Conservation (phyloP, 2,329 filamentous ascomycete species). For the Rhinocladiella mackenziei region DNA sequence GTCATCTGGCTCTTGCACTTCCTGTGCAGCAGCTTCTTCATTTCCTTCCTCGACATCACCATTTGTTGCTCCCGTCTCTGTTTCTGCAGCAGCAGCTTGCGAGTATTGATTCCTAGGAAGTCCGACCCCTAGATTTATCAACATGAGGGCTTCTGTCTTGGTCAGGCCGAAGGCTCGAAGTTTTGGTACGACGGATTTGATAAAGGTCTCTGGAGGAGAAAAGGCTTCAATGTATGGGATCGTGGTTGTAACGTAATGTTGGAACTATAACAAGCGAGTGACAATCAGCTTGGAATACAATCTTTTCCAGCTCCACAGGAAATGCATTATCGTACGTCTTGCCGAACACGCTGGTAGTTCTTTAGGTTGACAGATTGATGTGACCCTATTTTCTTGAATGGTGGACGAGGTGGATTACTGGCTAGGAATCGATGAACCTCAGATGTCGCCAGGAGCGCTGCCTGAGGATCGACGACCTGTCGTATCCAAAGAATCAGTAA, state of each 20-base stretch:
- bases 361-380: constrained; percentile 40
- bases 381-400: constrained; percentile 24
- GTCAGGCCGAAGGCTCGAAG: constrained; percentile 42
- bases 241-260: constrained; percentile 18
- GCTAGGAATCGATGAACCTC: constrained; percentile 44
- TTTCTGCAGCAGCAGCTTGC: constrained; percentile 1
- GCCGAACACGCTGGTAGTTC: constrained; percentile 45
- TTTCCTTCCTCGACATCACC: constrained; percentile 6
- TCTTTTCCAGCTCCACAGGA: neutral
- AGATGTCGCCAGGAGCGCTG: constrained; percentile 42
- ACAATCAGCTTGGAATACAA: constrained; percentile 8
- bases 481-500: neutral
- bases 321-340: constrained; percentile 37
- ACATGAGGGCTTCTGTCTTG: constrained; percentile 46
- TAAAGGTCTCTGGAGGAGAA: constrained; percentile 38
- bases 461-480: constrained; percentile 44
- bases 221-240: constrained; percentile 17
- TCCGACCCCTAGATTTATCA: constrained; percentile 45
- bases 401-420: constrained; percentile 38
- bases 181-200: constrained; percentile 37
- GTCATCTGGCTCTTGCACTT: constrained; percentile 16
- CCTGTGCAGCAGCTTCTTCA: constrained; percentile 17
- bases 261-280: constrained; percentile 11
- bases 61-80: too few relatives aligned
- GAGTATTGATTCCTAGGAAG: constrained; percentile 21